These are phyloP conservation scores for Aspergillus proliferans DNA, from an alignment of 2,329 filamentous ascomycete genomes.

Conservation along the genomic window DNA sequence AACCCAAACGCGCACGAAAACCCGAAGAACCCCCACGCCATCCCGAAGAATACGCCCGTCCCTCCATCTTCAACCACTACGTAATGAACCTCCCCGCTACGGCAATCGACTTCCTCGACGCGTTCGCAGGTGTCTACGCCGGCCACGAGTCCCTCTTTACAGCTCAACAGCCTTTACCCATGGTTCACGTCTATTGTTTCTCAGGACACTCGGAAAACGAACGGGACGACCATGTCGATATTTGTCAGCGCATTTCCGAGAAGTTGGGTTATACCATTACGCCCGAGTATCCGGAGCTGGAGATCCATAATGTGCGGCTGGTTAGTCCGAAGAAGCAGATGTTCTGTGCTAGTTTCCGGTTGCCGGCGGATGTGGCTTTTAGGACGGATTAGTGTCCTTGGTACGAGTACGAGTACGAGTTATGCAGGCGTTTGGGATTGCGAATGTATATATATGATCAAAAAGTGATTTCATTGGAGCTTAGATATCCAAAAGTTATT, in stretches of 20 bases:
- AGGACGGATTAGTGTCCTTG: slow-evolving; percentile 16
- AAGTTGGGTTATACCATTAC: slow-evolving; percentile 56
- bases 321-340: slow-evolving; percentile 92
- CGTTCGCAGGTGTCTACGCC: slow-evolving; percentile 75
- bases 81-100: slow-evolving; percentile 96
- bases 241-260: slow-evolving; percentile 60
- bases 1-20: slow-evolving; percentile 36
- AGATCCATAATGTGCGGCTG: slow-evolving; percentile 64
- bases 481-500: too few relatives aligned
- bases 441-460: too few relatives aligned
- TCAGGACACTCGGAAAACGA: slow-evolving; percentile 74
- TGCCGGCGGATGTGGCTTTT: slow-evolving; percentile 80
- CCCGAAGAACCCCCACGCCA: slow-evolving; percentile 16
- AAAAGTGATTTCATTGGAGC: too few relatives aligned
- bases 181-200: slow-evolving; percentile 95
- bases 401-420: background rate
- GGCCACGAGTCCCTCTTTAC: slow-evolving; percentile 61
- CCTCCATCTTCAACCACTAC: slow-evolving; percentile 79
- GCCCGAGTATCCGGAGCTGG: slow-evolving; percentile 48
- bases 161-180: slow-evolving; percentile 60
- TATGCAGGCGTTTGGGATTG: slow-evolving; percentile 10
- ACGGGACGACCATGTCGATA: slow-evolving; percentile 51
- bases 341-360: slow-evolving; percentile 89
- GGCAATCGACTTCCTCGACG: slow-evolving; percentile 74
- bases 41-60: slow-evolving; percentile 36